A percentile compares a stretch with the other conserved stretches of the same genome.
phyloP scores from a whole-genome alignment of 176 grass and related monocot species.

The Microstegium vimineum region DNA sequence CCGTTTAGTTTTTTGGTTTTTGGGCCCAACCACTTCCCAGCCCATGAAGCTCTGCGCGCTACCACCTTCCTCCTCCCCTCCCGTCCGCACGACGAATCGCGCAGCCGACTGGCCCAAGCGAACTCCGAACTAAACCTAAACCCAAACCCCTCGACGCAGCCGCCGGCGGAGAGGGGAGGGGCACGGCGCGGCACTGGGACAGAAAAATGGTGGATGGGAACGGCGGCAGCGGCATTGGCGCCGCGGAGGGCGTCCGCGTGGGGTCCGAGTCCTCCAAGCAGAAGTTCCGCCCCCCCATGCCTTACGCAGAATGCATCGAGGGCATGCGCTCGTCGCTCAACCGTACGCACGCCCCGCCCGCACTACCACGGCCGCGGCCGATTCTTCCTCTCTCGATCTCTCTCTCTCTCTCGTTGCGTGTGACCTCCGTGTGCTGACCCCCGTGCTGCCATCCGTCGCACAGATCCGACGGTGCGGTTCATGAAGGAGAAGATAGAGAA shows the following conservation, averaged over 20 bases:
- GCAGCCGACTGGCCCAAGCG: neutral
- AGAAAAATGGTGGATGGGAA: constrained; percentile 33
- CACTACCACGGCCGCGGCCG: neutral
- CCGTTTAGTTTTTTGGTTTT: neutral
- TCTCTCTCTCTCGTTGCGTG: neutral
- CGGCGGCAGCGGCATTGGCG: neutral
- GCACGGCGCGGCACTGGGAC: no score
- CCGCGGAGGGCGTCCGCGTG: constrained; percentile 1
- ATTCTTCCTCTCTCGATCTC: no score
- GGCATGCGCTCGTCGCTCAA: constrained; percentile 55
- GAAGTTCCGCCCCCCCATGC: neutral
- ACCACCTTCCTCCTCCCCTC: neutral
- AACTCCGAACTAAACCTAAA: neutral
- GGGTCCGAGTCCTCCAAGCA: constrained; percentile 12
- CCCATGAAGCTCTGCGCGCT: neutral
- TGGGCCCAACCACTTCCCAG: neutral
- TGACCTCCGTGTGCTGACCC: neutral
- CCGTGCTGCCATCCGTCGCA: neutral
- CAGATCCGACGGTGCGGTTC: constrained; percentile 91
- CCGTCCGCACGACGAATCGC: no score
- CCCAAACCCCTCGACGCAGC: constrained; percentile 8
- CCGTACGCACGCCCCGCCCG: constrained; percentile 11
- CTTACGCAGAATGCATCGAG: constrained; percentile 49
- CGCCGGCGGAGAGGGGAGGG: neutral
- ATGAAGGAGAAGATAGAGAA: constrained; percentile 65